Evolutionary conservation across 2,329 filamentous ascomycete species (phyloP).

Genomic region (Erysiphe pulchra): DNA sequence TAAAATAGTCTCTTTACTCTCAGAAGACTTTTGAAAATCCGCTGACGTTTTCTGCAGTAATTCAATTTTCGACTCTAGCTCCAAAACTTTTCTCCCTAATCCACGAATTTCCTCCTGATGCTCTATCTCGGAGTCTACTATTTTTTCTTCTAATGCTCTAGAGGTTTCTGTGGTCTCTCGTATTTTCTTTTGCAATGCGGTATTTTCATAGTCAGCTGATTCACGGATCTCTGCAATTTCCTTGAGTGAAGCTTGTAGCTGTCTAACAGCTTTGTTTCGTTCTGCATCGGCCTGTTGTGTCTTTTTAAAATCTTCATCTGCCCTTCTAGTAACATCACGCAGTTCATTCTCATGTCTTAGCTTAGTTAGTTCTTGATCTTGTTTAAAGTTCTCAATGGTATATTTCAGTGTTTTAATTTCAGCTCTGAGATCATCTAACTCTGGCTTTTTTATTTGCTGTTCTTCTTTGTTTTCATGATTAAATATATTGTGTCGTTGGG

Average conservation of each 20-base stretch:
- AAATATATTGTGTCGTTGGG: background rate
- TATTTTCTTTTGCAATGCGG: conserved; percentile 39
- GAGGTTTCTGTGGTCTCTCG: conserved; percentile 49
- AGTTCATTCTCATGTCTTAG: conserved; percentile 66
- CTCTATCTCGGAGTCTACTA: conserved; percentile 39
- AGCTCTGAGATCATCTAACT: conserved; percentile 60
- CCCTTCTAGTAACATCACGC: conserved; percentile 50
- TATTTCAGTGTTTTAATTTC: conserved; percentile 75
- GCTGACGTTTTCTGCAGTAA: conserved; percentile 28
- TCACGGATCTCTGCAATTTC: conserved; percentile 28
- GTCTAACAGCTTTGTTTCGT: conserved; percentile 21
- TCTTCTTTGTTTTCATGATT: conserved; percentile 17
- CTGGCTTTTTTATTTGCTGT: conserved; percentile 6
- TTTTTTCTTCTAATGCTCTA: conserved; percentile 51
- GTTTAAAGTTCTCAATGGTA: conserved; percentile 62
- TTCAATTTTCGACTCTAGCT: conserved; percentile 32
- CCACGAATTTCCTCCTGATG: conserved; percentile 46
- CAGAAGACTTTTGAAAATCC: conserved; percentile 22
- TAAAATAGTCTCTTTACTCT: conserved; percentile 10
- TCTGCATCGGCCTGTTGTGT: conserved; percentile 33
- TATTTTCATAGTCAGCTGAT: conserved; percentile 26
- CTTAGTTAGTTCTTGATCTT: conserved; percentile 59
- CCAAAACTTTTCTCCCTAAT: conserved; percentile 31
- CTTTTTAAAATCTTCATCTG: conserved; percentile 62
- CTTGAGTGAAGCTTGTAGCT: conserved; percentile 22